A percentile compares a stretch with the other conserved stretches of the same genome.
These are phyloP conservation scores for Juglanconis juglandina DNA, from an alignment of 2,329 filamentous ascomycete genomes.

Conservation along the genomic window DNA sequence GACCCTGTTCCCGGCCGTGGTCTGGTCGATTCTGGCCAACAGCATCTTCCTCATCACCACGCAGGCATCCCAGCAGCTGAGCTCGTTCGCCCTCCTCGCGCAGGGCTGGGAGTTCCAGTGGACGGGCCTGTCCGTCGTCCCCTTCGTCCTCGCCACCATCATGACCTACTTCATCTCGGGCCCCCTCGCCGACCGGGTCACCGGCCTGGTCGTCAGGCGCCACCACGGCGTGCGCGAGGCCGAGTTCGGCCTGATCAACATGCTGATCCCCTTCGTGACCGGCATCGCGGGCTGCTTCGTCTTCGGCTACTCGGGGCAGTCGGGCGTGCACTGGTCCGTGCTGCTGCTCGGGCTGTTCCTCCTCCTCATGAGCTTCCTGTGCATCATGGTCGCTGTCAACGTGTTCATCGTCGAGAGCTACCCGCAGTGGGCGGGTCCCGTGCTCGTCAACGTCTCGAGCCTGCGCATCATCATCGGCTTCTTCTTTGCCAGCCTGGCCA, in stretches of 20 bases:
- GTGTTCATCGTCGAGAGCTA: constrained; percentile 33
- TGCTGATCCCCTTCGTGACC: constrained; percentile 27
- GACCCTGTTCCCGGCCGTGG: constrained; percentile 30
- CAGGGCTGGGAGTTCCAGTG: constrained; percentile 29
- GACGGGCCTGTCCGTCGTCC: constrained; percentile 26
- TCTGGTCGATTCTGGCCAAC: constrained; percentile 31
- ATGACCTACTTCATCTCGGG: constrained; percentile 26
- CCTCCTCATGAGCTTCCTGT: constrained; percentile 28
- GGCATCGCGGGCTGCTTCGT: constrained; percentile 29
- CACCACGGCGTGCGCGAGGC: constrained; percentile 28
- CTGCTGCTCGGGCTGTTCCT: constrained; percentile 26
- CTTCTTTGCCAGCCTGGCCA: constrained; percentile 27
- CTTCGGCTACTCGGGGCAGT: constrained; percentile 29
- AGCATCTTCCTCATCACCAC: constrained; percentile 27
- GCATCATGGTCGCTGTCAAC: constrained; percentile 26
- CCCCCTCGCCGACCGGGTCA: constrained; percentile 27
- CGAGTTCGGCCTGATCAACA: constrained; percentile 30
- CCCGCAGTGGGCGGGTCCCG: constrained; percentile 30
- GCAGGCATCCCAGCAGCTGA: constrained; percentile 26
- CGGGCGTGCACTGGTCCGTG: constrained; percentile 25
- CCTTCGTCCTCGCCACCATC: constrained; percentile 22
- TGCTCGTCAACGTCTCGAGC: constrained; percentile 32
- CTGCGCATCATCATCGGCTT: constrained; percentile 29
- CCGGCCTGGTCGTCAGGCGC: constrained; percentile 27
- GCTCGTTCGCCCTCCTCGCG: constrained; percentile 24